Percentiles rank a stretch among this genome's conserved stretches.
These are phyloP conservation scores for Podosphaera xanthii DNA, from an alignment of 2,329 filamentous ascomycete genomes.

Conservation along the genomic window DNA sequence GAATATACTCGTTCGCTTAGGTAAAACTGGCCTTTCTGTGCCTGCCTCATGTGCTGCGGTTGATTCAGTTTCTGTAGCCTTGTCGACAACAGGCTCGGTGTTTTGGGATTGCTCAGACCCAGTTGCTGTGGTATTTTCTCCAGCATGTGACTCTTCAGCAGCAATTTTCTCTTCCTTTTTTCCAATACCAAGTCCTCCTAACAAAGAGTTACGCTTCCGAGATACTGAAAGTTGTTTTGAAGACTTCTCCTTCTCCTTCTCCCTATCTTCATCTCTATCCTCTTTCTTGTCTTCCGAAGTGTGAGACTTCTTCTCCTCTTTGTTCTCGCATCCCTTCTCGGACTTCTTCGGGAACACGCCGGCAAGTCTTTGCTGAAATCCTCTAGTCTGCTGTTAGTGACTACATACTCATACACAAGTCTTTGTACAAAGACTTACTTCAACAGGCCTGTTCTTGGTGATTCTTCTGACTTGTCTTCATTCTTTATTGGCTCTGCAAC, in stretches of 20 bases:
- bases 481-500: background rate
- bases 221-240: conserved; percentile 39
- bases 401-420: background rate
- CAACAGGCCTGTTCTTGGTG: background rate
- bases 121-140: conserved; percentile 13
- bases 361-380: conserved; percentile 25
- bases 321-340: conserved; percentile 27
- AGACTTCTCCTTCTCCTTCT: conserved; percentile 31
- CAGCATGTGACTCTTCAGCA: conserved; percentile 4
- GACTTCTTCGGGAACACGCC: conserved; percentile 60
- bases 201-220: conserved; percentile 43
- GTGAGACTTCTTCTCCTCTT: conserved; percentile 12
- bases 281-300: conserved; percentile 15
- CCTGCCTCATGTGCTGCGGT: conserved; percentile 9
- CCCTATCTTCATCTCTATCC: conserved; percentile 19
- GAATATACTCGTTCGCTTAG: conserved; percentile 16
- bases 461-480: background rate
- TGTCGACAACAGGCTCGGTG: conserved; percentile 5
- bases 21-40: conserved; percentile 12
- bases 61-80: conserved; percentile 20
- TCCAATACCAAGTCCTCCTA: conserved; percentile 26
- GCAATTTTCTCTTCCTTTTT: conserved; percentile 18
- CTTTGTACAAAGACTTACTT: background rate
- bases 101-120: conserved; percentile 12
- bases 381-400: conserved; percentile 26